Evolutionary conservation across 306 rosid species (phyloP).

Genomic region (Trifolium repens): DNA sequence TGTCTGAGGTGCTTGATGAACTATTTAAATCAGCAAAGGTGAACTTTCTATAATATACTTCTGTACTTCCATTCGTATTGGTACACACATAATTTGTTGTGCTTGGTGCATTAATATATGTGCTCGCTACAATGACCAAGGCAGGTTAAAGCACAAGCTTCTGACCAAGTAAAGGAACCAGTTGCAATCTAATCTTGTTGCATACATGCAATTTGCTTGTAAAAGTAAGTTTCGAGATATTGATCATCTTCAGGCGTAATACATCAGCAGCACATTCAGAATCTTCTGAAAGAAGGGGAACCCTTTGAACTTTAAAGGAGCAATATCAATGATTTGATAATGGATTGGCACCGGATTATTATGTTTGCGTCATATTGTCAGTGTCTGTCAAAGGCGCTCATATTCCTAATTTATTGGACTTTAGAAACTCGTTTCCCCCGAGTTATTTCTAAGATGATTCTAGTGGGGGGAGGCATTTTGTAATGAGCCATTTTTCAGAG

Average conservation of each 20-base stretch:
- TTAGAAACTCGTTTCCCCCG: conserved; percentile 33
- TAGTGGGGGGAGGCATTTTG: conserved; percentile 24
- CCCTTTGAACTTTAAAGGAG: conserved; percentile 28
- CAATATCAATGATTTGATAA: conserved; percentile 17
- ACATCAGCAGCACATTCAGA: conserved; percentile 35
- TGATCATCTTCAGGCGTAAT: conserved; percentile 43
- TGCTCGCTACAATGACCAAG: conserved; percentile 33
- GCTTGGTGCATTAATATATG: conserved; percentile 19
- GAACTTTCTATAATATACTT: conserved; percentile 41
- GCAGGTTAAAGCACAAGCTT: conserved; percentile 71
- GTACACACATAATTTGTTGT: conserved; percentile 13
- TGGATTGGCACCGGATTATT: conserved; percentile 37
- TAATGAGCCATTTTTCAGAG: conserved; percentile 2
- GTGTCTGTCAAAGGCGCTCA: conserved; percentile 43
- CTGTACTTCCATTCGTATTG: background rate
- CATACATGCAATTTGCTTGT: conserved; percentile 61
- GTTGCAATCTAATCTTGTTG: conserved; percentile 71
- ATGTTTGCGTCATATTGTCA: conserved; percentile 40
- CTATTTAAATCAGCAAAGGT: conserved; percentile 95
- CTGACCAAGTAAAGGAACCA: conserved; percentile 67
- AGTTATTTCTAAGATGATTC: conserved; percentile 37
- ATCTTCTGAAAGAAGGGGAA: conserved; percentile 42
- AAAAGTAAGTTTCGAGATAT: conserved; percentile 54
- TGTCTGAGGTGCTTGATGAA: conserved; percentile 96
- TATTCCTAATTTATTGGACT: conserved; percentile 38